Base-by-base conservation (phyloP, 116 monocot genomes). In the Dioscorea cayenensis region DNA sequence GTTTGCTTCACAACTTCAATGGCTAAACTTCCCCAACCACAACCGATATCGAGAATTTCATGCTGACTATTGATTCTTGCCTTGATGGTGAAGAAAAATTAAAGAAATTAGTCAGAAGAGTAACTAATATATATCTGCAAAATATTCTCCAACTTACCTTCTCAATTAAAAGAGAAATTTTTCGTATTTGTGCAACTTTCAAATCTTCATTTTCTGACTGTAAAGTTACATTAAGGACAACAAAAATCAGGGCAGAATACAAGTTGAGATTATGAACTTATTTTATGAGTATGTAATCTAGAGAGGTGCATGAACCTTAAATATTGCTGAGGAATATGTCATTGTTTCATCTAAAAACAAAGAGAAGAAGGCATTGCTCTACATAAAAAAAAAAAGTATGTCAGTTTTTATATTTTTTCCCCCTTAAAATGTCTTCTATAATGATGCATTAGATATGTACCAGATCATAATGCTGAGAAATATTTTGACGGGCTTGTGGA, bases 381-480 rank as follows among this genome's bases (percentile, higher is more conserved):
- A 23, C 62, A 62, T 5, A n/a, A 60, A 62, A 20, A 7, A 23
- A 62, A 20, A 23, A 7, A 20, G 18, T 5, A 62, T 22, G 62
- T 62, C 25, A 23, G 5, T 22, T 2, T 62, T 4, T 62, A 62
- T 62, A 27, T 60, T 7, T 60, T n/a, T 60, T 14, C 2, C 62
- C 18, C 1, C 2, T 9, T 4, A 62, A 59, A 16, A 6, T 58
- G n/a, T 58, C 17, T 17, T 17, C 21, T 0, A 21, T 0, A 27
- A 3, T 27, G 23, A 27, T 25, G 10, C 23, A 3, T 23, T 32
- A 12, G 23, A 1, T 3, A 77, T 78, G 77, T n/a, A 99, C 99
- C 94, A 99, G 81, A 84, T 99, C 99, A 80, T 99, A 99, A 73
- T 99, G 99, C 14, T 71, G 88, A 73, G 99, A 99, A 8, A 99